Base-by-base conservation (phyloP, 352 stramenopile genomes). In the Phytopythium aichiense region DNA sequence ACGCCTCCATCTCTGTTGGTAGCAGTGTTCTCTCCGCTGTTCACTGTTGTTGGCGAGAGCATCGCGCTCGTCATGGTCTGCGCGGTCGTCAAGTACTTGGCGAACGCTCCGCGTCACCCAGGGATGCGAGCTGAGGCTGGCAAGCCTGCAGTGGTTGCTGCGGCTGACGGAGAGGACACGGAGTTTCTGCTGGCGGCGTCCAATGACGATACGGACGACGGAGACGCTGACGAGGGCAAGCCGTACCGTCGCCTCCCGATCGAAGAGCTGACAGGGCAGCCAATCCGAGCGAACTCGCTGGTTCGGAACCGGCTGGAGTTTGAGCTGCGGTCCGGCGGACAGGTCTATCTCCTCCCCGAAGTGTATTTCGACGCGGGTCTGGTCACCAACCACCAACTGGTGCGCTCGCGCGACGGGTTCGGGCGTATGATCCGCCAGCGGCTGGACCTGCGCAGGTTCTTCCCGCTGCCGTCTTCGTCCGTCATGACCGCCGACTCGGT, bases 281-380 rank as follows among this genome's bases (percentile, higher is more conserved):
- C 81, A 16, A 72, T 84, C 50, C 76, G 80, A 20, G 78, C 78
- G 12, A 74, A 73, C 40, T 77, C 74, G 35, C 60, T 88, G 45
- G 71, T 88, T 54, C 78, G 76, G 37, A 73, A 46, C 30, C 51
- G 60, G 9, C 73, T 85, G n/a, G 49, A 70, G 18, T 59, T 88
- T 31, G 68, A 80, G 64, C 31, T 81, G 5, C 60, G 64, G 15
- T 56, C 69, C 16, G 53, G 77, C 18, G 59, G 68, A 18, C 60
- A 81, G 31, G 61, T 71, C 2, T 88, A 82, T 61, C 68, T 90
- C 20, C 66, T 64, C 6, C 79, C 78, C 11, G 69, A 74, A 4
- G 60, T 83, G n/a, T 88, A 90, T 58, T 77, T 85, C 30, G 71
- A 84, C 23, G 84, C 81, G 52, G 81, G 81, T 1, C 56, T 88